Evolutionary conservation across 1,284 basidiomycete species (phyloP).

Genomic region (Puccinia horiana): DNA sequence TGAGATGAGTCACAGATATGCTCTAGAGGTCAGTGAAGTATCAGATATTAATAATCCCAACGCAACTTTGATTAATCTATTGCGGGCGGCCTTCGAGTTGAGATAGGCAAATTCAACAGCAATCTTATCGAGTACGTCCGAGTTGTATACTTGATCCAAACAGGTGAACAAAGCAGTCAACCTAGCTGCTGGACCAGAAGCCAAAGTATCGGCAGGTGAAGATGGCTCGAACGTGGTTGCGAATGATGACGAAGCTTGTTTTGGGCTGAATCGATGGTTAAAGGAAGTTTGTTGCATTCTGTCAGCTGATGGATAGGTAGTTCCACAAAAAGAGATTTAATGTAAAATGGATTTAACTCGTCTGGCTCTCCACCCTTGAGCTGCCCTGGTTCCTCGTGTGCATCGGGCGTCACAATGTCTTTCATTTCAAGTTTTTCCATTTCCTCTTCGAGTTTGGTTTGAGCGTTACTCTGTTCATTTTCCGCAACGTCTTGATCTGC

Average conservation of each 20-base stretch:
- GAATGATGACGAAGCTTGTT: slow-evolving; percentile 62
- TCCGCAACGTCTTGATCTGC: not conserved
- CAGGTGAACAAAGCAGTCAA: slow-evolving; percentile 88
- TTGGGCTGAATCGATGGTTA: slow-evolving; percentile 61
- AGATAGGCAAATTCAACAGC: slow-evolving; percentile 94
- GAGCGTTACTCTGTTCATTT: not conserved
- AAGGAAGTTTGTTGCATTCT: not conserved
- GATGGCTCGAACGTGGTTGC: slow-evolving; percentile 63
- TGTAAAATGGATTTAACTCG: slow-evolving; percentile 53
- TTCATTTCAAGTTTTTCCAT: slow-evolving; percentile 44
- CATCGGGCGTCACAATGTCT: slow-evolving; percentile 54
- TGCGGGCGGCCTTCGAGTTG: slow-evolving; percentile 91
- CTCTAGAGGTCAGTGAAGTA: not conserved
- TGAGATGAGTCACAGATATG: not conserved
- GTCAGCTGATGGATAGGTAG: not conserved
- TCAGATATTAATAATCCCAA: not conserved
- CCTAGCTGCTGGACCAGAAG: slow-evolving; percentile 67
- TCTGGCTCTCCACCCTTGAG: slow-evolving; percentile 58
- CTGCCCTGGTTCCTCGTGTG: not conserved
- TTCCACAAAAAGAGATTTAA: not conserved
- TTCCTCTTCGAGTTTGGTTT: slow-evolving; percentile 38
- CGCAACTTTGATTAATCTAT: slow-evolving; percentile 70
- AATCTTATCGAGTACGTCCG: slow-evolving; percentile 86
- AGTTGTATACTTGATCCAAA: slow-evolving; percentile 87
- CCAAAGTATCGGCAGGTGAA: slow-evolving; percentile 61